Percentiles rank a stretch among this genome's conserved stretches.
Evolutionary conservation across 179 eudicot genomes (phyloP).

Genomic region (Camellia oleifera): DNA sequence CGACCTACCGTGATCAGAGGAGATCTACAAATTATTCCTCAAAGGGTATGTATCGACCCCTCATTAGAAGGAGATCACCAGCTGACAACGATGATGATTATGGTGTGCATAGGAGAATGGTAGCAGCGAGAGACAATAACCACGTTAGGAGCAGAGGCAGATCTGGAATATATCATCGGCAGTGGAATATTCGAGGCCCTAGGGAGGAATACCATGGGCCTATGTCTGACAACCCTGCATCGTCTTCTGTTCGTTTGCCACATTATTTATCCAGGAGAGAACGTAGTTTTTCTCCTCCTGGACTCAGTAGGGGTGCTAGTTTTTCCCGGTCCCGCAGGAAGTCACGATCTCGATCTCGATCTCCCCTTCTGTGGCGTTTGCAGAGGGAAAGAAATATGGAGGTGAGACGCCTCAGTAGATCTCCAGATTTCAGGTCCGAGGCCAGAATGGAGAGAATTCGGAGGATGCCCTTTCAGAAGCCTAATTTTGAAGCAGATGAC

Average conservation of each 20-base stretch:
- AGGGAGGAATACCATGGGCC: conserved; percentile 49
- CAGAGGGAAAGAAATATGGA: conserved; percentile 29
- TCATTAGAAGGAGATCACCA: conserved; percentile 46
- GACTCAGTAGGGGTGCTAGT: conserved; percentile 31
- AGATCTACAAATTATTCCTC: conserved; percentile 31
- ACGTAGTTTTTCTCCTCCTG: conserved; percentile 47
- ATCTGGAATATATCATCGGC: conserved; percentile 25
- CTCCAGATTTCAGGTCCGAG: conserved; percentile 57
- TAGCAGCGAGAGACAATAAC: conserved; percentile 27
- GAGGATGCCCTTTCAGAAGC: conserved; percentile 41
- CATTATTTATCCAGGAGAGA: conserved; percentile 41
- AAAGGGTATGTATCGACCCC: conserved; percentile 28
- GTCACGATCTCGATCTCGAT: conserved; percentile 72
- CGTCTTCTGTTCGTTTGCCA: conserved; percentile 28
- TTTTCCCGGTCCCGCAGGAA: conserved; percentile 30
- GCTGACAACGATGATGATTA: conserved; percentile 35
- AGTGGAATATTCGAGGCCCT: conserved; percentile 37
- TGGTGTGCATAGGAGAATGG: conserved; percentile 27
- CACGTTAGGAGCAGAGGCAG: conserved; percentile 36
- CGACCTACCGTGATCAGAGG: conserved; percentile 26
- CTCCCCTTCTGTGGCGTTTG: conserved; percentile 45
- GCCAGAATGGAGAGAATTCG: conserved; percentile 36
- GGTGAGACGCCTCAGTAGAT: conserved; percentile 36
- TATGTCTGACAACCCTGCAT: conserved; percentile 24
- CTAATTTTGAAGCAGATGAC: conserved; percentile 23